Base-by-base conservation (phyloP, 352 stramenopile species). In the Phytophthora cactorum region DNA sequence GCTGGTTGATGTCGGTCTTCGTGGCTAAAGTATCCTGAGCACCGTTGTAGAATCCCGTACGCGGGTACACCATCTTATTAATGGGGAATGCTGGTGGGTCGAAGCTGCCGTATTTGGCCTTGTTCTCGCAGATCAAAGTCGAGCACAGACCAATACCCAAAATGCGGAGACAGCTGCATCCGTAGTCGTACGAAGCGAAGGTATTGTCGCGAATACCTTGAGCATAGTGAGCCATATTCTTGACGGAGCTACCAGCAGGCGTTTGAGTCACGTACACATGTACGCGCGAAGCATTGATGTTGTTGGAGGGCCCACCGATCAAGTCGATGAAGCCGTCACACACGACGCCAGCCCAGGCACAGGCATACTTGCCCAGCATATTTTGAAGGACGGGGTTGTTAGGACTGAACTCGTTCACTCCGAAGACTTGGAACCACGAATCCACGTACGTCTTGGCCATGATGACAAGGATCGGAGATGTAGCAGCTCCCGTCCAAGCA, bases 261-360 rank as follows among this genome's bases (percentile, higher is more conserved):
- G 76, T 84, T 53, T 87, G 76, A 5, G 74, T 68, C 32, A 87
- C 64, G 29, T 83, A 76, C 11, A 88, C 79, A 14, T 79, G 74
- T 8, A 88, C 76, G 5, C 76, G 70, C 10, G 68, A 78, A 28
- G 58, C 61, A 63, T 85, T 85, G 59, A 85, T 31, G 75, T 59
- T 3, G 75, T 81, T 1, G 59, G 63, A 71, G 52, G 36, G 72
- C 36, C 72, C 71, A 43, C 78, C 82, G n/a, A 72, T 67, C 5
- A 63, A 58, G 38, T 81, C 64, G 36, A 78, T 68, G 34, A 39
- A 39, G 34, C 34, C 34, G 34, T 39, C 34, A 12, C 34, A 39
- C 34, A 39, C 34, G 34, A 39, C 34, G 9, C 34, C 34, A 14
- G 34, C 34, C 34, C 34, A 39, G 10, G 34, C 34, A 12, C 34